phyloP scores from a whole-genome alignment of 768 basidiomycete genomes.

The Dacryopinax primogenitus region DNA sequence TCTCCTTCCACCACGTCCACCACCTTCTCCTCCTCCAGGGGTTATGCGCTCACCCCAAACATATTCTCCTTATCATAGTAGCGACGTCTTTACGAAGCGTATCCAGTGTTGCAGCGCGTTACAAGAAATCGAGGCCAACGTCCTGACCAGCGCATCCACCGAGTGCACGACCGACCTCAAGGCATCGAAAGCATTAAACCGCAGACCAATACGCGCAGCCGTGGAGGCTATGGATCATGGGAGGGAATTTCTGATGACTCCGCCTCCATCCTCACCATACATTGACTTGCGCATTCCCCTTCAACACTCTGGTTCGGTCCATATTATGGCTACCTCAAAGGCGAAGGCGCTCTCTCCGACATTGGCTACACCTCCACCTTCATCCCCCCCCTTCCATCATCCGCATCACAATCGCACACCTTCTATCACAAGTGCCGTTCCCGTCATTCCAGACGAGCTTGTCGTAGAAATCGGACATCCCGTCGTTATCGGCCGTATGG shows the following conservation, averaged over 20 bases:
- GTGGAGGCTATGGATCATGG: constrained; percentile 6
- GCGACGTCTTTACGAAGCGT: not conserved
- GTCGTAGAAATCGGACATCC: not conserved
- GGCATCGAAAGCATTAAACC: not conserved
- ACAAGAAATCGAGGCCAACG: not conserved
- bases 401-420: not conserved
- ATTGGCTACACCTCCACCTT: not conserved
- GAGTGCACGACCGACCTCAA: not conserved
- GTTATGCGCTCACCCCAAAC: not conserved
- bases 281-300: not conserved
- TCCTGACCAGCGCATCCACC: not conserved
- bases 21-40: not conserved
- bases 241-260: not conserved
- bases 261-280: not conserved
- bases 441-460: not conserved
- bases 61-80: not conserved
- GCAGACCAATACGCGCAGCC: not conserved
- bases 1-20: not conserved
- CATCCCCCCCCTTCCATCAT: not conserved
- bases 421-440: not conserved
- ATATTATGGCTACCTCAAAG: constrained; percentile 5
- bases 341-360: not conserved
- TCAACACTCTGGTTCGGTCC: not conserved
- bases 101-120: not conserved
- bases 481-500: constrained; percentile 8